phyloP scores from a whole-genome alignment of 2,329 filamentous ascomycete genomes.

The Neopestalotiopsis sp. region DNA sequence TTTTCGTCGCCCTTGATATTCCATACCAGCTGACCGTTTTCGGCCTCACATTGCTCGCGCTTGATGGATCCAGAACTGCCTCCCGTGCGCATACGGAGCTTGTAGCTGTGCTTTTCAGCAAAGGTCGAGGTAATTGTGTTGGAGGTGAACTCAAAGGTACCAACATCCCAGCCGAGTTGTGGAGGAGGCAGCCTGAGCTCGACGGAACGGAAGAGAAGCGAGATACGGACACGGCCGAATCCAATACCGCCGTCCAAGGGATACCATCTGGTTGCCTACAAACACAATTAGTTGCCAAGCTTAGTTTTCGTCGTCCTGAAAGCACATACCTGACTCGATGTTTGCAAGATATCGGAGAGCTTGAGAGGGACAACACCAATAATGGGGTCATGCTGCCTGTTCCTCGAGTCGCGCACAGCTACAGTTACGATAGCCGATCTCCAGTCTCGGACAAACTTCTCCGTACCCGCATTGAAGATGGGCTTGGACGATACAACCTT shows the following conservation, averaged over 20 bases:
- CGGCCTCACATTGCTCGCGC: constrained; percentile 66
- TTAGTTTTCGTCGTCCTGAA: not conserved
- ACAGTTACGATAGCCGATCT: constrained; percentile 84
- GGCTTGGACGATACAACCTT: constrained; percentile 95
- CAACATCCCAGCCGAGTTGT: constrained; percentile 93
- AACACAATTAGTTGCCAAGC: constrained; percentile 31
- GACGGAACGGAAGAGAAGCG: constrained; percentile 86
- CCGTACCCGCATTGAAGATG: constrained; percentile 96
- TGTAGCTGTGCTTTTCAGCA: constrained; percentile 67
- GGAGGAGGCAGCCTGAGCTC: constrained; percentile 84
- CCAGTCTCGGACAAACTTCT: constrained; percentile 94
- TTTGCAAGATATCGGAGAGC: constrained; percentile 85
- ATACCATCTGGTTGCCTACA: constrained; percentile 79
- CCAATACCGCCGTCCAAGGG: constrained; percentile 94
- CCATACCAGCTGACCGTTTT: constrained; percentile 58
- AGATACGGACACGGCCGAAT: constrained; percentile 88
- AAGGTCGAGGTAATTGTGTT: constrained; percentile 68
- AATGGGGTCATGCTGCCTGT: constrained; percentile 93
- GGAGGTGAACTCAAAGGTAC: constrained; percentile 87
- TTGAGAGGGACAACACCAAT: constrained; percentile 91
- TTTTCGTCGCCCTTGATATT: constrained; percentile 51
- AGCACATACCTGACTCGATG: constrained; percentile 70
- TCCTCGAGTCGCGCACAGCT: constrained; percentile 85
- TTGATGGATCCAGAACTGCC: constrained; percentile 78
- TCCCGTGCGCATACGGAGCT: constrained; percentile 81